phyloP scores from a whole-genome alignment of 306 rosid species.

The Quercus aquifolioides region DNA sequence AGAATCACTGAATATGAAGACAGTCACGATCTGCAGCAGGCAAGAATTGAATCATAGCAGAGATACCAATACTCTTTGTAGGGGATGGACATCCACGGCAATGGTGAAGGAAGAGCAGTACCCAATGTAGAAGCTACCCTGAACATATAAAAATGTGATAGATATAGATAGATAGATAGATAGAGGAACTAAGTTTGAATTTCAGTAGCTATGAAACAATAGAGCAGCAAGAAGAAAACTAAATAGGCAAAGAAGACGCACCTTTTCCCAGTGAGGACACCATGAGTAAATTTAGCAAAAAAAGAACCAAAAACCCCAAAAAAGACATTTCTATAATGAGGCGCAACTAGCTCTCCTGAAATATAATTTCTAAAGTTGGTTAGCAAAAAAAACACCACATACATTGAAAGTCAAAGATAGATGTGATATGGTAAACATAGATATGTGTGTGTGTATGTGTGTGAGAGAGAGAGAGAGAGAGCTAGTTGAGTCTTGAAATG shows the following conservation, averaged over 20 bases:
- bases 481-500: background rate
- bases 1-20: background rate
- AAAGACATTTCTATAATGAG: slow-evolving; percentile 35
- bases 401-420: background rate
- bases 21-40: slow-evolving; percentile 39
- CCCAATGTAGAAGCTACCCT: slow-evolving; percentile 56
- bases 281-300: slow-evolving; percentile 45
- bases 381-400: background rate
- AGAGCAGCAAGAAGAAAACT: background rate
- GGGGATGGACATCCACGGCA: slow-evolving; percentile 84
- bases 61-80: slow-evolving; percentile 79
- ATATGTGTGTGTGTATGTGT: background rate
- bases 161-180: background rate
- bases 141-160: slow-evolving; percentile 6
- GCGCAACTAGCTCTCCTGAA: slow-evolving; percentile 46
- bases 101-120: slow-evolving; percentile 61
- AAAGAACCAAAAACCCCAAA: slow-evolving; percentile 37
- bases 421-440: background rate
- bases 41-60: slow-evolving; percentile 64
- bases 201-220: slow-evolving; percentile 1
- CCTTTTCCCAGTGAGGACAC: slow-evolving; percentile 79
- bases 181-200: background rate
- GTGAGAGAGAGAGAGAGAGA: too few relatives aligned
- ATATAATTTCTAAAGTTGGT: background rate
- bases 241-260: background rate